phyloP scores from a whole-genome alignment of 2,329 filamentous ascomycete species.

The Neonectria faginata region DNA sequence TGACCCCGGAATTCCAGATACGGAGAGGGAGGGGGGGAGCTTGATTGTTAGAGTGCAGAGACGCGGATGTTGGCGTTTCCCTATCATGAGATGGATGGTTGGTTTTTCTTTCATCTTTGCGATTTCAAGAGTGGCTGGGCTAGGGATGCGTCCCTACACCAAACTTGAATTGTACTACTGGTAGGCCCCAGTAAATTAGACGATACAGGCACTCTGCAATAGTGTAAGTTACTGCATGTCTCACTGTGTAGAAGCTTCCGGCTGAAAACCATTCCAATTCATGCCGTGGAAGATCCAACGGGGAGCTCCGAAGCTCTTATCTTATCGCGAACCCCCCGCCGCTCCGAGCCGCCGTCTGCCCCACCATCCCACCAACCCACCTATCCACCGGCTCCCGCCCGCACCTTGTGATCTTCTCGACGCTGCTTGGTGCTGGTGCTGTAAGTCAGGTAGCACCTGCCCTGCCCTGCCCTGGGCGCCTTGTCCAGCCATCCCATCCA shows the following conservation, averaged over 20 bases:
- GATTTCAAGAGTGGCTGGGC: background rate
- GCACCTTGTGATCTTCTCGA: slow-evolving; percentile 25
- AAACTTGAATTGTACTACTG: too few species aligned
- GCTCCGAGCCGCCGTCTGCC: slow-evolving; percentile 34
- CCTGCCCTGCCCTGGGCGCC: background rate
- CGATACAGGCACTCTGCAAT: too few species aligned
- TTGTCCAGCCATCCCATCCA: slow-evolving; percentile 16
- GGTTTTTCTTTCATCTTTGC: background rate
- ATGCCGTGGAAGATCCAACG: slow-evolving; percentile 21
- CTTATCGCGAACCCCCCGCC: slow-evolving; percentile 44
- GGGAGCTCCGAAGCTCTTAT: slow-evolving; percentile 48
- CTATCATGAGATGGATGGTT: background rate
- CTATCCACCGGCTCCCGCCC: slow-evolving; percentile 23
- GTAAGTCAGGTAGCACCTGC: slow-evolving; percentile 26
- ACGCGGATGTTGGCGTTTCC: slow-evolving; percentile 5
- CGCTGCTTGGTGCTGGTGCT: slow-evolving; percentile 15
- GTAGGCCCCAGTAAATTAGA: background rate
- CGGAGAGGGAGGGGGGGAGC: background rate
- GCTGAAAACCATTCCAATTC: background rate
- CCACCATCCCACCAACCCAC: slow-evolving; percentile 14
- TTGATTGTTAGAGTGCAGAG: background rate
- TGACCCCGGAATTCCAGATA: slow-evolving; percentile 11
- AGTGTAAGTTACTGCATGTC: too few species aligned
- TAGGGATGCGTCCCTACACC: background rate
- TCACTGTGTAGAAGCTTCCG: too few species aligned